A percentile compares a stretch with the other conserved stretches of the same genome.
phyloP scores from a whole-genome alignment of 2,329 filamentous ascomycete genomes.

The Arthrobotrys conoides region DNA sequence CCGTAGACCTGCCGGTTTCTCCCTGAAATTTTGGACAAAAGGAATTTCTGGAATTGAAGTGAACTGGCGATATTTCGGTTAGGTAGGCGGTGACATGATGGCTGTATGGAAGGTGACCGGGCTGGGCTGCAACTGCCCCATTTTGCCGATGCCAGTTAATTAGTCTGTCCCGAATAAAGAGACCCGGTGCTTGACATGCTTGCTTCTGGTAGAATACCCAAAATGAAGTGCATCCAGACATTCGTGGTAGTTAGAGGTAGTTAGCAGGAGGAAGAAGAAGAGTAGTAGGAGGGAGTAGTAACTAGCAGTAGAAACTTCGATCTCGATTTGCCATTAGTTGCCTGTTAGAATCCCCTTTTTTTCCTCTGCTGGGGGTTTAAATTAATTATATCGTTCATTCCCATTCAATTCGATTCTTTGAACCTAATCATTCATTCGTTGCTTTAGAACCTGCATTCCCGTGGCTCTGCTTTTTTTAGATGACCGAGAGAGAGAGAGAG shows the following conservation, averaged over 20 bases:
- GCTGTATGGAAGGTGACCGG: slow-evolving; percentile 25
- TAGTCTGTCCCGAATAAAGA: slow-evolving; percentile 42
- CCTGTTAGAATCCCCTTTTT: background rate
- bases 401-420: background rate
- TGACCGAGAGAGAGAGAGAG: background rate
- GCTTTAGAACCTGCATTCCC: slow-evolving; percentile 5
- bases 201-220: slow-evolving; percentile 23
- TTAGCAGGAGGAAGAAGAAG: too few relatives aligned
- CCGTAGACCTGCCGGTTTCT: slow-evolving; percentile 5
- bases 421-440: background rate
- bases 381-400: slow-evolving; percentile 23
- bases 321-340: background rate
- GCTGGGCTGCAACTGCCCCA: slow-evolving; percentile 50
- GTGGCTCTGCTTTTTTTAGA: background rate
- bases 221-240: slow-evolving; percentile 17
- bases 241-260: background rate
- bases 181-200: slow-evolving; percentile 2
- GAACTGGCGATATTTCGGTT: slow-evolving; percentile 11
- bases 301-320: background rate
- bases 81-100: slow-evolving; percentile 16
- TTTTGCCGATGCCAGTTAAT: slow-evolving; percentile 38
- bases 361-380: background rate
- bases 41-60: background rate
- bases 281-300: too few relatives aligned
- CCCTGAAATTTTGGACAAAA: slow-evolving; percentile 6